Percentiles rank a stretch among this genome's conserved stretches.
Conservation (phyloP, 768 basidiomycete species). For the Mycena pura region DNA sequence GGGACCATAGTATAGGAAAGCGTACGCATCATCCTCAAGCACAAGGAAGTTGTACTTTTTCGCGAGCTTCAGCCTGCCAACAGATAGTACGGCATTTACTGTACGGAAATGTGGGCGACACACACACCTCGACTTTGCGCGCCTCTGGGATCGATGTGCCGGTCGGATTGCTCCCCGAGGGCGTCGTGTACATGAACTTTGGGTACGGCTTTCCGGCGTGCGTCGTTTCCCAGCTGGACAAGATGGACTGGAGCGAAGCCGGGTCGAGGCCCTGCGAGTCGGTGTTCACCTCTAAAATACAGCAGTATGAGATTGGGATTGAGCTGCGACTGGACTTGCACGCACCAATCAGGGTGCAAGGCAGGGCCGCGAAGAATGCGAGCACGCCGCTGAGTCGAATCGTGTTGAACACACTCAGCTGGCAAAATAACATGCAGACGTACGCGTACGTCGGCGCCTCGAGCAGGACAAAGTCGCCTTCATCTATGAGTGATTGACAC, state of each 20-base stretch:
- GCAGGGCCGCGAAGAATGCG: conserved; percentile 19
- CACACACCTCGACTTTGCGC: conserved; percentile 24
- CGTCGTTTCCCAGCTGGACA: conserved; percentile 54
- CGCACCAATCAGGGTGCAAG: conserved; percentile 33
- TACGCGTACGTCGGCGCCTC: conserved; percentile 49
- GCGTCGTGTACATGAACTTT: conserved; percentile 69
- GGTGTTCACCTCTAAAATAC: conserved; percentile 59
- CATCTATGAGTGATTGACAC: conserved; percentile 48
- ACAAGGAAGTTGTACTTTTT: conserved; percentile 61
- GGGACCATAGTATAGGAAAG: conserved; percentile 25
- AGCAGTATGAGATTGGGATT: not conserved
- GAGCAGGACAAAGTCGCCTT: conserved; percentile 53
- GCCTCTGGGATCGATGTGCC: conserved; percentile 39
- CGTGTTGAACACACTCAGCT: not conserved
- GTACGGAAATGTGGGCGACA: not conserved
- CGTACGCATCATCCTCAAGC: conserved; percentile 45
- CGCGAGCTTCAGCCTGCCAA: conserved; percentile 58
- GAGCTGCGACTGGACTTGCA: not conserved
- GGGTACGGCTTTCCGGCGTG: conserved; percentile 61
- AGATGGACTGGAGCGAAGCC: conserved; percentile 49
- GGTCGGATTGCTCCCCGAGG: conserved; percentile 43
- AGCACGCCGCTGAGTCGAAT: conserved; percentile 14
- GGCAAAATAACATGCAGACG: not conserved
- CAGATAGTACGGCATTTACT: too few relatives aligned
- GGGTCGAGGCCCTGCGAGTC: conserved; percentile 65